A percentile compares a stretch with the other conserved stretches of the same genome.
Conservation (phyloP, 2,329 filamentous ascomycete genomes). For the Exophiala lecanii-corni region DNA sequence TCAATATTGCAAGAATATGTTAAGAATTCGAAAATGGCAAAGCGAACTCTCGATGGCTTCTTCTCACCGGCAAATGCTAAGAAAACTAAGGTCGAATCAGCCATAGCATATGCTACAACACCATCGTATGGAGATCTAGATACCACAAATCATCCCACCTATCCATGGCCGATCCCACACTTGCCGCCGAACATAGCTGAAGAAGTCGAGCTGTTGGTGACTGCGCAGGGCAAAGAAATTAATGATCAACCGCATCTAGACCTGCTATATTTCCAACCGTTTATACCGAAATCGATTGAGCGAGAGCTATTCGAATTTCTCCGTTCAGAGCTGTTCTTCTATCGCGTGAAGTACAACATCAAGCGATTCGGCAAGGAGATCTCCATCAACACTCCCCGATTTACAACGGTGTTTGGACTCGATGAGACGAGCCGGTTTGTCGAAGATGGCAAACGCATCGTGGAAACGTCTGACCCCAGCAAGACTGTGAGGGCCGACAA, state of each 20-base stretch:
- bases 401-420: constrained; percentile 57
- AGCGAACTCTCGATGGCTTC: constrained; percentile 11
- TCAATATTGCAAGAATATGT: too few species aligned
- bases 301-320: constrained; percentile 65
- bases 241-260: constrained; percentile 67
- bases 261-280: constrained; percentile 71
- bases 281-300: constrained; percentile 55
- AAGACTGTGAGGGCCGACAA: constrained; percentile 41
- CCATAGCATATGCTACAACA: neutral
- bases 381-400: constrained; percentile 59
- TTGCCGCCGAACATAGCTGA: constrained; percentile 43
- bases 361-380: constrained; percentile 60
- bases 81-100: neutral
- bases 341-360: constrained; percentile 69
- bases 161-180: constrained; percentile 50
- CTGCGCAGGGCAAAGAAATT: constrained; percentile 53
- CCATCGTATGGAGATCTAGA: neutral
- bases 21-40: constrained; percentile 8
- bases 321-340: constrained; percentile 67
- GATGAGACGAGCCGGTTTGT: constrained; percentile 61
- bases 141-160: constrained; percentile 45
- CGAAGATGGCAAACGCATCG: constrained; percentile 1
- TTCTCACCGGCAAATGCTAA: constrained; percentile 1
- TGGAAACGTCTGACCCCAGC: constrained; percentile 27
- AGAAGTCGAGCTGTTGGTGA: constrained; percentile 33